These are phyloP conservation scores for Isabelozyma rhagii DNA, from an alignment of 805 yeast genomes.

Conservation along the genomic window DNA sequence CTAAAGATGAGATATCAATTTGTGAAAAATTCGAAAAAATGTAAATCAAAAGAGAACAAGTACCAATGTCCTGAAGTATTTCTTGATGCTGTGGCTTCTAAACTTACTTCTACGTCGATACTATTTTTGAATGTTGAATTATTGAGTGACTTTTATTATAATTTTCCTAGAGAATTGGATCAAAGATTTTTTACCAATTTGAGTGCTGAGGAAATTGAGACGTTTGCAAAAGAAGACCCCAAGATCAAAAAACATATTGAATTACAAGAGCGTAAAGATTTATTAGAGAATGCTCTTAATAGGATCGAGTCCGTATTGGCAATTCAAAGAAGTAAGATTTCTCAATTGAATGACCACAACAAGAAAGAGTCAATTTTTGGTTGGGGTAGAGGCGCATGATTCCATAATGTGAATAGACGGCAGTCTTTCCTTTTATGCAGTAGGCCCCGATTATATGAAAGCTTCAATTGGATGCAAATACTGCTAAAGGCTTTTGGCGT, in stretches of 20 bases:
- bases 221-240: conserved; percentile 92
- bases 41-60: conserved; percentile 76
- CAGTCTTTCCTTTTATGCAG: too few relatives aligned
- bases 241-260: conserved; percentile 87
- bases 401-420: too few relatives aligned
- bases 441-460: too few relatives aligned
- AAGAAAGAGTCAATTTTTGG: conserved; percentile 9
- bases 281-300: conserved; percentile 75
- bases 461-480: conserved; percentile 7
- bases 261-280: conserved; percentile 87
- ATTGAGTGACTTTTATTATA: conserved; percentile 90
- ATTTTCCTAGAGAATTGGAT: conserved; percentile 93
- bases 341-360: conserved; percentile 5
- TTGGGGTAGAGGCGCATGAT: too few relatives aligned
- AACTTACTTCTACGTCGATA: conserved; percentile 89
- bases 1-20: conserved; percentile 69
- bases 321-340: conserved; percentile 41
- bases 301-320: conserved; percentile 86
- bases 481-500: neutral
- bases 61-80: conserved; percentile 94
- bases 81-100: conserved; percentile 87
- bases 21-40: conserved; percentile 69
- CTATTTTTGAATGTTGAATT: conserved; percentile 90
- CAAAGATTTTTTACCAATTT: conserved; percentile 61
- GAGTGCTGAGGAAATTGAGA: conserved; percentile 74